Evolutionary conservation across 164 flowering plant species (phyloP).

Genomic region (Annona squamosa): DNA sequence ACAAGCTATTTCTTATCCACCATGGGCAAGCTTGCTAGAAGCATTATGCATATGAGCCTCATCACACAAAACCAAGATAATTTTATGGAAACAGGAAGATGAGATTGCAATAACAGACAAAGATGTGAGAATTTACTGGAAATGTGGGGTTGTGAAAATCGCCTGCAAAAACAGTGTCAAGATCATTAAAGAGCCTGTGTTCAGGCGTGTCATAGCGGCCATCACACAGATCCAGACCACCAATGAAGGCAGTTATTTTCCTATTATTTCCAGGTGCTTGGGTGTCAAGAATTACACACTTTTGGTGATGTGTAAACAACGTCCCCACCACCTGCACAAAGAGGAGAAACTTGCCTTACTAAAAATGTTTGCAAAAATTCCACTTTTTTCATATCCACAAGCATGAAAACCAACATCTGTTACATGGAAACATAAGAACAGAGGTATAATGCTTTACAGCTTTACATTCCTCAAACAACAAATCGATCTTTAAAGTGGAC

Average conservation of each 20-base stretch:
- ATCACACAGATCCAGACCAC: conserved; percentile 81
- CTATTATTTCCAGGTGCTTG: conserved; percentile 58
- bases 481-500: neutral
- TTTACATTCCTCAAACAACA: neutral
- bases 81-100: neutral
- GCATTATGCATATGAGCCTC: neutral
- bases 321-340: conserved; percentile 72
- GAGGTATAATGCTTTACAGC: neutral
- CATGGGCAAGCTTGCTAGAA: neutral
- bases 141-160: conserved; percentile 79
- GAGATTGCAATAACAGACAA: neutral
- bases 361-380: neutral
- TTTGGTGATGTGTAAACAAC: conserved; percentile 80
- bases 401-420: too few relatives aligned
- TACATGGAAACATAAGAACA: neutral
- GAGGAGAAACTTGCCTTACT: neutral
- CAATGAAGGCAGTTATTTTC: conserved; percentile 68
- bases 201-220: conserved; percentile 87
- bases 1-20: too few relatives aligned
- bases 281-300: conserved; percentile 70
- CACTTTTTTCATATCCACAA: neutral
- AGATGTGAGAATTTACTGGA: conserved; percentile 32
- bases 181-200: conserved; percentile 60
- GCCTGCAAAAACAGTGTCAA: conserved; percentile 49
- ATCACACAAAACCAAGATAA: neutral